These are phyloP conservation scores for Lycium ferocissimum DNA, from an alignment of 257 asterid genomes.

Conservation along the genomic window DNA sequence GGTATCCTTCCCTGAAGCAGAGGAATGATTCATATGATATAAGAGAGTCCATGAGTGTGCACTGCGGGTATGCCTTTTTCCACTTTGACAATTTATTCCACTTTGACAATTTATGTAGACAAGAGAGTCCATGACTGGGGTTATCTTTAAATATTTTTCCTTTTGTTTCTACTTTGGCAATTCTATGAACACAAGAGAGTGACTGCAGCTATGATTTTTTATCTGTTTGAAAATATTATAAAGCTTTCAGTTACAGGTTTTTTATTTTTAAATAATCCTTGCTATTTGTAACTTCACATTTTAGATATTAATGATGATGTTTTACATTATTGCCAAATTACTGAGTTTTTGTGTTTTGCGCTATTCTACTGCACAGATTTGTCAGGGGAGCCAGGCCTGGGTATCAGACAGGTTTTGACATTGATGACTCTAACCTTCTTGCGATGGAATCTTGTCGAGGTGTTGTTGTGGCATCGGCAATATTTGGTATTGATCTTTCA, in stretches of 20 bases:
- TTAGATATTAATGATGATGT: background rate
- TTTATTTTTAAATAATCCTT: background rate
- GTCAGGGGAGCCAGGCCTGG: slow-evolving; percentile 87
- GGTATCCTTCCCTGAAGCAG: slow-evolving; percentile 79
- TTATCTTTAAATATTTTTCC: background rate
- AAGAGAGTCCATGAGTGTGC: slow-evolving; percentile 80
- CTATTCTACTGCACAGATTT: slow-evolving; percentile 56
- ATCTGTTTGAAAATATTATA: background rate
- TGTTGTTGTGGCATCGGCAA: slow-evolving; percentile 89
- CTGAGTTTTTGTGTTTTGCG: background rate
- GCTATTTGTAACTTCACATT: background rate
- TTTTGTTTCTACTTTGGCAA: slow-evolving; percentile 14
- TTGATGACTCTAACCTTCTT: slow-evolving; percentile 76
- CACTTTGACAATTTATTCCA: background rate
- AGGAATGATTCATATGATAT: slow-evolving; percentile 78
- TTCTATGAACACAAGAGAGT: background rate
- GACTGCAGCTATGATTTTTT: background rate
- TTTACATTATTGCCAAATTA: background rate
- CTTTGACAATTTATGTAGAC: background rate
- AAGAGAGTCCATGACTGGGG: slow-evolving; percentile 13
- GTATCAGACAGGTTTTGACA: slow-evolving; percentile 77
- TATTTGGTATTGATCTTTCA: slow-evolving; percentile 66
- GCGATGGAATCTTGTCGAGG: slow-evolving; percentile 88
- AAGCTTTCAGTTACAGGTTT: background rate
- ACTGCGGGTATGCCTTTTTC: slow-evolving; percentile 79